phyloP scores from a whole-genome alignment of 23 red algal genomes.

The Gracilariopsis chorda region DNA sequence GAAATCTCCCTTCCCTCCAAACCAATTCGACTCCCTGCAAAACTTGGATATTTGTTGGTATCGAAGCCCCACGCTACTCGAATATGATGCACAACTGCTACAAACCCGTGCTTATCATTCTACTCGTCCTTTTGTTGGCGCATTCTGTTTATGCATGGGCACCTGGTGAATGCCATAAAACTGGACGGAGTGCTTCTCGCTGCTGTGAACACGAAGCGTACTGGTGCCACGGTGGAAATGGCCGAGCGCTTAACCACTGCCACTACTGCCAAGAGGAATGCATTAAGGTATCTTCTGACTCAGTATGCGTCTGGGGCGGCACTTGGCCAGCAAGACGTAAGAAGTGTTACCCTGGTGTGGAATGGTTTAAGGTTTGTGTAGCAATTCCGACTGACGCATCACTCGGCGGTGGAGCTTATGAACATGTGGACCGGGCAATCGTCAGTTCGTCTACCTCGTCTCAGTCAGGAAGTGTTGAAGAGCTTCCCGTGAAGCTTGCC shows the following conservation, averaged over 20 bases:
- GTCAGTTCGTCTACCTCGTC: neutral
- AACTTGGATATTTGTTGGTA: neutral
- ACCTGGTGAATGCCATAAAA: neutral
- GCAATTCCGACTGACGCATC: neutral
- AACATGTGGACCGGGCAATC: neutral
- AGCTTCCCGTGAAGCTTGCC: neutral
- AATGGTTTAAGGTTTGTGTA: neutral
- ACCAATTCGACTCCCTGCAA: neutral
- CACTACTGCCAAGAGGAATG: neutral
- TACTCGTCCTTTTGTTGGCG: neutral
- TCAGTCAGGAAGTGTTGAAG: neutral
- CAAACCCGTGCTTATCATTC: neutral
- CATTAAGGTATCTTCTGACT: neutral
- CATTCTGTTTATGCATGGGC: neutral
- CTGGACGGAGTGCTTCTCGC: neutral
- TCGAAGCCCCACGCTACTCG: neutral
- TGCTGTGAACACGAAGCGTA: neutral
- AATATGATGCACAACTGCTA: neutral
- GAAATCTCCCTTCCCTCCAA: neutral
- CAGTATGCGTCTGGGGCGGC: neutral
- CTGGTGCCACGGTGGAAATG: neutral
- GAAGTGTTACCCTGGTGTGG: neutral
- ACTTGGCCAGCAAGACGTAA: neutral
- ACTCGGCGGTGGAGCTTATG: neutral
- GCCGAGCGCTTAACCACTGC: neutral